Evolutionary conservation across 768 basidiomycete genomes (phyloP).

Genomic region (Mrakia gelida): DNA sequence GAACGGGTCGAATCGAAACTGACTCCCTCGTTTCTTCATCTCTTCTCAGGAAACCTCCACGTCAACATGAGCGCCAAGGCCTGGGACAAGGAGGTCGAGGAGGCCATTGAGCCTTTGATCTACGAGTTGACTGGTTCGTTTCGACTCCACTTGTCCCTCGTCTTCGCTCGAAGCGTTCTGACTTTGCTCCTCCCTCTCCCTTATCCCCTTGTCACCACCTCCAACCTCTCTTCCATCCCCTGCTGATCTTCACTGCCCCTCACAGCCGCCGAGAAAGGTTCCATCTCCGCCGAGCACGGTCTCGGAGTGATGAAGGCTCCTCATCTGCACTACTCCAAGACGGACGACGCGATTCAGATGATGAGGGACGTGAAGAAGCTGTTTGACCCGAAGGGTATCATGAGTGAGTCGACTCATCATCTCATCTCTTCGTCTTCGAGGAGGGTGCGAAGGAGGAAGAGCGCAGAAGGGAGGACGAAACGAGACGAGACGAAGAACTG

Average conservation of each 20-base stretch:
- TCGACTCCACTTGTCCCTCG: not conserved
- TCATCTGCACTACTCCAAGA: conserved; percentile 83
- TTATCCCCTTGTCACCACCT: not conserved
- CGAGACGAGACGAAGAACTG: not conserved
- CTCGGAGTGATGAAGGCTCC: conserved; percentile 93
- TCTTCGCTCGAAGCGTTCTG: not conserved
- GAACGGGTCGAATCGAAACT: not conserved
- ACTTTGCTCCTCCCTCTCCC: not conserved
- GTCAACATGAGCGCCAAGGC: conserved; percentile 80
- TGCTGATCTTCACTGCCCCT: conserved; percentile 38
- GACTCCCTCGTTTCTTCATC: not conserved
- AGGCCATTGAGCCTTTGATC: conserved; percentile 86
- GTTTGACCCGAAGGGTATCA: conserved; percentile 85
- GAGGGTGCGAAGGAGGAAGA: not conserved
- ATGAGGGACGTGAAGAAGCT: conserved; percentile 86
- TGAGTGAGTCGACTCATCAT: conserved; percentile 54
- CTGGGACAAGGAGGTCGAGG: conserved; percentile 77
- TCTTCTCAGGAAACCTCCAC: conserved; percentile 63
- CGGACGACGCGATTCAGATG: conserved; percentile 66
- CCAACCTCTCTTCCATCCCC: conserved; percentile 21
- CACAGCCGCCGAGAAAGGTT: conserved; percentile 63
- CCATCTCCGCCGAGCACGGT: conserved; percentile 95
- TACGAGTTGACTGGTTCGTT: conserved; percentile 70
- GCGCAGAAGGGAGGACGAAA: not conserved
- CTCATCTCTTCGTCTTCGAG: no score